Evolutionary conservation across 805 yeast species (phyloP), one percentile per base, ranked within the genome.

Genomic region (Metschnikowia dekortorum): DNA sequence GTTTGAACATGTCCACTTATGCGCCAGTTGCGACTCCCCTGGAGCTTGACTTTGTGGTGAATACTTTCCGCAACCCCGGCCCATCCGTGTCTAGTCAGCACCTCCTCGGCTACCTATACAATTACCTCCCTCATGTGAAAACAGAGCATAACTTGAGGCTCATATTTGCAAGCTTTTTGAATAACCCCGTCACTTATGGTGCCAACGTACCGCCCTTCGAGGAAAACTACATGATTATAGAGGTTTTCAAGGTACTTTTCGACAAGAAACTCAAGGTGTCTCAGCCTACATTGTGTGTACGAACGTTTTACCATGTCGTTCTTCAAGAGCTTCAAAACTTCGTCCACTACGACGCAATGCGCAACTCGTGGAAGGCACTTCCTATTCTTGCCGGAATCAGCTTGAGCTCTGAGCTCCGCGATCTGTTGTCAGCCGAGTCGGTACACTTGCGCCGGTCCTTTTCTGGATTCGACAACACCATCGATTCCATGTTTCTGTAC

Each of bases 41-140:
- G 49, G 81, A 76, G 43, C 64, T 80, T 37, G 84, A 80, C 59
- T 75, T 64, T 49, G 56, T 80, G 32, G 63, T 80, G 9, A 59
- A 75, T 50, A 78, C 78, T 22, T 57, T 80, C 28, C 53, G 76
- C 33, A 63, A 65, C 52, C 82, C 83, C 0, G 60, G 56, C 18
- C 54, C 66, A 1, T 59, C 65, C 8, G 60, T 63, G 52, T 66
- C 68, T 33, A 66, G 59, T 36, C 62, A 59, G 18, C 66, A 64
- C 48, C 57, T 73, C 4, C 55, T 79, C 14, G 78, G 83, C 1
- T 76, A 78, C 58, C 48, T 80, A 22, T 79, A 74, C 47, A 75
- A 79, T 57, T 80, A 80, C 56, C 61, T 78, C 47, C 84, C 84
- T 1, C 74, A 61, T 43, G 64, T 80, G 46, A 79, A 78, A 57